Evolutionary conservation across 139 green algal genomes (phyloP).

Genomic region (Chlamydomonas applanata): DNA sequence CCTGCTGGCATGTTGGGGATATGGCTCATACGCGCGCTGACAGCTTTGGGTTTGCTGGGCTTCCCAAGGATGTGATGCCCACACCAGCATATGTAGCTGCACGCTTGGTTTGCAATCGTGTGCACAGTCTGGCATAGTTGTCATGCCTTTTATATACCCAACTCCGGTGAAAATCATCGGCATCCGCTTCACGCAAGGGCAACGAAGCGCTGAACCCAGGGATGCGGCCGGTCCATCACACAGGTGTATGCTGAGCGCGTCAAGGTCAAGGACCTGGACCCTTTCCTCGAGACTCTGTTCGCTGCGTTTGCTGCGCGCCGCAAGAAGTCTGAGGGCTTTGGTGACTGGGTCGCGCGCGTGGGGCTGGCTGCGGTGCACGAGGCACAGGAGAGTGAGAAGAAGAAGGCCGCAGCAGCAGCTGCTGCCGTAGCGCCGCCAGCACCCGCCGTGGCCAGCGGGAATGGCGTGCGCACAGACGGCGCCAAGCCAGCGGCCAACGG

Average conservation of each 20-base stretch:
- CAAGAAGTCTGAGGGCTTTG: conserved; percentile 73
- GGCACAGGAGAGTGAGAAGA: neutral
- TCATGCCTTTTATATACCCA: too few species aligned
- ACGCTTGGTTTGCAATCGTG: too few species aligned
- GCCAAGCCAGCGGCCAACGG: conserved; percentile 1
- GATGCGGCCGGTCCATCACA: too few species aligned
- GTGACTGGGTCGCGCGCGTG: conserved; percentile 83
- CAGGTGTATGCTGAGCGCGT: conserved; percentile 72
- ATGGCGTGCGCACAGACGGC: neutral
- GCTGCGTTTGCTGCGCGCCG: conserved; percentile 49
- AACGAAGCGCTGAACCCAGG: too few species aligned
- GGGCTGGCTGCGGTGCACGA: conserved; percentile 52
- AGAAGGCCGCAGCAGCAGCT: neutral
- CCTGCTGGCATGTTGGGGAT: too few species aligned
- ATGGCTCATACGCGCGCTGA: too few species aligned
- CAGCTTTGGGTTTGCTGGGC: too few species aligned
- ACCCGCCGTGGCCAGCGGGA: neutral
- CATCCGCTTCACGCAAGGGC: too few species aligned
- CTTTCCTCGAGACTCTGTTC: conserved; percentile 91
- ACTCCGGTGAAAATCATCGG: too few species aligned
- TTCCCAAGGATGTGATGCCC: too few species aligned
- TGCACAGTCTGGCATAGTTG: too few species aligned
- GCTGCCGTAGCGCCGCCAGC: neutral
- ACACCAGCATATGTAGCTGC: too few species aligned
- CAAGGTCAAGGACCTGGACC: conserved; percentile 88